Percentiles rank a stretch among this genome's conserved stretches.
Evolutionary conservation across 2,329 filamentous ascomycete genomes (phyloP).

Genomic region (Penicillium sp.): DNA sequence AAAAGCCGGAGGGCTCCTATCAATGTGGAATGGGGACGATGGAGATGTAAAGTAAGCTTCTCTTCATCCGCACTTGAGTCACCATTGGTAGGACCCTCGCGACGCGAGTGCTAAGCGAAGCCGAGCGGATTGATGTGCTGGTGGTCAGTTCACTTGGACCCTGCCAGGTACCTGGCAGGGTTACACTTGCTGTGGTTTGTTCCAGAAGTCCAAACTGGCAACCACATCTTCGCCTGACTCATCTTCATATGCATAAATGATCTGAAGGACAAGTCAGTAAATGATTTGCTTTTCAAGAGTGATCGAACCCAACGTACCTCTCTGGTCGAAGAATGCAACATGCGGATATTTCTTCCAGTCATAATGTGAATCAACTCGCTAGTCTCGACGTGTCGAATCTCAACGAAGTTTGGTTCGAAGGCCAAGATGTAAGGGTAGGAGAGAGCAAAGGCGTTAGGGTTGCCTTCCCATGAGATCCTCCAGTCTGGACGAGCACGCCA

Average conservation of each 20-base stretch:
- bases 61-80: constrained; percentile 1
- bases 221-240: constrained; percentile 91
- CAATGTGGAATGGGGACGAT: too few relatives aligned
- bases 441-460: constrained; percentile 84
- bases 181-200: constrained; percentile 45
- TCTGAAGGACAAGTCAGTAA: constrained; percentile 56
- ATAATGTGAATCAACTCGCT: constrained; percentile 90
- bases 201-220: constrained; percentile 96
- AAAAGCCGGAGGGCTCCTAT: too few relatives aligned
- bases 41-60: too few relatives aligned
- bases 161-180: too few relatives aligned
- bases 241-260: constrained; percentile 96
- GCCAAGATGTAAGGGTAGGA: constrained; percentile 96
- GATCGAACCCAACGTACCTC: constrained; percentile 63
- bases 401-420: constrained; percentile 96
- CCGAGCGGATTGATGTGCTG: too few relatives aligned
- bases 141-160: too few relatives aligned
- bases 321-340: constrained; percentile 94
- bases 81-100: too few relatives aligned
- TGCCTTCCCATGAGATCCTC: constrained; percentile 97
- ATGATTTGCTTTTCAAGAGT: not conserved
- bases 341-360: constrained; percentile 92
- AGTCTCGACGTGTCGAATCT: constrained; percentile 92
- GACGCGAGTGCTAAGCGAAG: too few relatives aligned
- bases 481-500: constrained; percentile 96